Conservation (phyloP, 2,329 filamentous ascomycete genomes). For the Eutypella sp. region DNA sequence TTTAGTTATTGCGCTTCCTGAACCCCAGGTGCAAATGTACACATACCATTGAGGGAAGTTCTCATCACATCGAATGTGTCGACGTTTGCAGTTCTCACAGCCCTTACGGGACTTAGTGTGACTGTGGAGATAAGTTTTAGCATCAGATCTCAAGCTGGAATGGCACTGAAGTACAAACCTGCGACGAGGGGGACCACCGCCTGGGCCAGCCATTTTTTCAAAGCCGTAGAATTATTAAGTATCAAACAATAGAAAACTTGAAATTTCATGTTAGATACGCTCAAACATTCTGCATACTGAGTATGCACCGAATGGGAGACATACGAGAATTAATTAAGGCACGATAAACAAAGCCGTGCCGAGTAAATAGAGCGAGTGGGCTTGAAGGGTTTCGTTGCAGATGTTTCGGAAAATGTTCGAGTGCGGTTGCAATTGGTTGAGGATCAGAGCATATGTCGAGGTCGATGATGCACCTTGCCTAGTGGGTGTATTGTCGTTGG, state of each 20-base stretch:
- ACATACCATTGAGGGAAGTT: constrained; percentile 93
- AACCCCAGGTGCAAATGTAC: constrained; percentile 16
- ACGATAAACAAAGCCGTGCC: constrained; percentile 20
- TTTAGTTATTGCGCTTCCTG: constrained; percentile 6
- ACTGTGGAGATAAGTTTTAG: constrained; percentile 42
- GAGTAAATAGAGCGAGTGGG: constrained; percentile 25
- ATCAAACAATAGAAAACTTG: constrained; percentile 31
- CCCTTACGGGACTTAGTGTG: constrained; percentile 99
- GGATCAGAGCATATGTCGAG: constrained; percentile 4
- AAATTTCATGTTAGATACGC: constrained; percentile 21
- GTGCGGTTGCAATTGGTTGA: constrained; percentile 10
- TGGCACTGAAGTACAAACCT: constrained; percentile 39
- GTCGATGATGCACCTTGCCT: background rate
- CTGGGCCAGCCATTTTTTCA: constrained; percentile 83
- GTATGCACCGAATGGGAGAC: constrained; percentile 9
- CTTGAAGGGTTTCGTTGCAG: constrained; percentile 18
- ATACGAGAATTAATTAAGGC: constrained; percentile 25
- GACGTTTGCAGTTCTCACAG: constrained; percentile 95
- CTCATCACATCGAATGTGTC: constrained; percentile 97
- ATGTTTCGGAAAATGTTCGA: constrained; percentile 17
- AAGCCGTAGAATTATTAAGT: constrained; percentile 21
- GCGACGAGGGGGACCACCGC: constrained; percentile 82
- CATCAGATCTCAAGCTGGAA: constrained; percentile 13
- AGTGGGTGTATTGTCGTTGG: background rate
- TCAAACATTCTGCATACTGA: too few relatives aligned